Conservation (phyloP, 2,329 filamentous ascomycete genomes). For the Fusarium incarnatum region DNA sequence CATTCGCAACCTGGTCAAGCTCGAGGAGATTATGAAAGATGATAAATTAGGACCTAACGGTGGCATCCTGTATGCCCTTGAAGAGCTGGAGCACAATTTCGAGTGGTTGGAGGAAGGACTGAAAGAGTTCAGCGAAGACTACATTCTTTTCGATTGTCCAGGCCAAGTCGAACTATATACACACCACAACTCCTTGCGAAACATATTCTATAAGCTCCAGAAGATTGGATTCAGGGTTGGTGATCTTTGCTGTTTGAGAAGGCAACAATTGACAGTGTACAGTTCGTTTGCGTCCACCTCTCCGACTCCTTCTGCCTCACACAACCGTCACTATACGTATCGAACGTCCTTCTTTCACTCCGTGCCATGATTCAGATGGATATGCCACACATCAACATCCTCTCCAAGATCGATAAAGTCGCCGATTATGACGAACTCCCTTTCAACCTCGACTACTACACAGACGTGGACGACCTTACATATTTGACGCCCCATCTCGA, state of each 20-base stretch:
- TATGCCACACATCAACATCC: constrained; percentile 92
- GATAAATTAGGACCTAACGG: constrained; percentile 93
- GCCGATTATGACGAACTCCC: constrained; percentile 85
- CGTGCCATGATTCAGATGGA: constrained; percentile 99
- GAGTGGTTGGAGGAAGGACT: constrained; percentile 90
- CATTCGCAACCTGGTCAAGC: constrained; percentile 85
- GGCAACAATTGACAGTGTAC: constrained; percentile 36
- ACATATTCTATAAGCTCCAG: constrained; percentile 90
- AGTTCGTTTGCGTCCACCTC: constrained; percentile 94
- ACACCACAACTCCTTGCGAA: constrained; percentile 90
- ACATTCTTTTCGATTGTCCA: constrained; percentile 94
- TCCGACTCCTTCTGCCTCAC: constrained; percentile 95
- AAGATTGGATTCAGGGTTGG: constrained; percentile 92
- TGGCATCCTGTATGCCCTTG: constrained; percentile 90
- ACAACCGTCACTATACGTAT: constrained; percentile 93
- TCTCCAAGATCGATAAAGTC: constrained; percentile 98
- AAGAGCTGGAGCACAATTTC: constrained; percentile 93
- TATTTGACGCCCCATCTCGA: constrained; percentile 86
- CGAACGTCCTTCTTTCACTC: constrained; percentile 90
- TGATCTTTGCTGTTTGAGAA: neutral
- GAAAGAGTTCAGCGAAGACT: constrained; percentile 86
- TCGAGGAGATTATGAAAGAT: constrained; percentile 95
- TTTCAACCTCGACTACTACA: constrained; percentile 97
- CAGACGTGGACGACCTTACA: constrained; percentile 92
- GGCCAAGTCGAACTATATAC: constrained; percentile 98